These are phyloP conservation scores for Cercophora newfieldiana DNA, from an alignment of 495 filamentous ascomycete species.

Conservation along the genomic window DNA sequence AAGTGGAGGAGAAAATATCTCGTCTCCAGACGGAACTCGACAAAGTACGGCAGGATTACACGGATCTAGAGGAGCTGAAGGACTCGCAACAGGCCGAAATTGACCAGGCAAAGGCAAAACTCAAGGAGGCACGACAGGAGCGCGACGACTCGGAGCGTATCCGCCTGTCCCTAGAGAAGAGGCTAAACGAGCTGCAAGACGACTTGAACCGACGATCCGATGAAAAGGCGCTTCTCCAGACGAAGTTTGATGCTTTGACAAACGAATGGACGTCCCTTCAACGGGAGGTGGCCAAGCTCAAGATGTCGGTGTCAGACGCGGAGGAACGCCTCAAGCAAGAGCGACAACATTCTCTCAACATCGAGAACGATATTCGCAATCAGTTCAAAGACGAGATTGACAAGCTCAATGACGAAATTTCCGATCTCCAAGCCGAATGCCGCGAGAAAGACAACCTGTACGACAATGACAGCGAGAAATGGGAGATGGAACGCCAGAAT, in stretches of 20 bases:
- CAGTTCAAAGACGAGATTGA: slow-evolving; percentile 67
- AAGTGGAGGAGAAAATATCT: slow-evolving; percentile 69
- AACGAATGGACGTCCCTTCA: slow-evolving; percentile 68
- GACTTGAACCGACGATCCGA: slow-evolving; percentile 56
- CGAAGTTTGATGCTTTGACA: slow-evolving; percentile 67
- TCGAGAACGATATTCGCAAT: slow-evolving; percentile 54
- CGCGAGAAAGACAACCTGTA: slow-evolving; percentile 71
- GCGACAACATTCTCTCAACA: slow-evolving; percentile 57
- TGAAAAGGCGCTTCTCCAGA: slow-evolving; percentile 70
- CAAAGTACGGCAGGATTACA: slow-evolving; percentile 59
- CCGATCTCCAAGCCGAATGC: slow-evolving; percentile 68
- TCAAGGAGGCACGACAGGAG: slow-evolving; percentile 44
- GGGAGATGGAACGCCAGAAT: slow-evolving; percentile 64
- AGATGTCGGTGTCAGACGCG: slow-evolving; percentile 57
- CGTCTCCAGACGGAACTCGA: slow-evolving; percentile 65
- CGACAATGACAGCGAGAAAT: slow-evolving; percentile 68
- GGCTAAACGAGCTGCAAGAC: slow-evolving; percentile 58
- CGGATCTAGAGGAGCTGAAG: slow-evolving; percentile 46
- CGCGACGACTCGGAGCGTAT: slow-evolving; percentile 42
- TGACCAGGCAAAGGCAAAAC: slow-evolving; percentile 40
- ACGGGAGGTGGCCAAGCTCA: slow-evolving; percentile 59
- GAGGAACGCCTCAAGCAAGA: slow-evolving; percentile 61
- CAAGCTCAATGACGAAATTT: slow-evolving; percentile 62
- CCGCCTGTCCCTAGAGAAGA: slow-evolving; percentile 43
- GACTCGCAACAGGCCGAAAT: slow-evolving; percentile 47